These are phyloP conservation scores for Candolleomyces aberdarensis DNA, from an alignment of 768 basidiomycete species.

Conservation along the genomic window DNA sequence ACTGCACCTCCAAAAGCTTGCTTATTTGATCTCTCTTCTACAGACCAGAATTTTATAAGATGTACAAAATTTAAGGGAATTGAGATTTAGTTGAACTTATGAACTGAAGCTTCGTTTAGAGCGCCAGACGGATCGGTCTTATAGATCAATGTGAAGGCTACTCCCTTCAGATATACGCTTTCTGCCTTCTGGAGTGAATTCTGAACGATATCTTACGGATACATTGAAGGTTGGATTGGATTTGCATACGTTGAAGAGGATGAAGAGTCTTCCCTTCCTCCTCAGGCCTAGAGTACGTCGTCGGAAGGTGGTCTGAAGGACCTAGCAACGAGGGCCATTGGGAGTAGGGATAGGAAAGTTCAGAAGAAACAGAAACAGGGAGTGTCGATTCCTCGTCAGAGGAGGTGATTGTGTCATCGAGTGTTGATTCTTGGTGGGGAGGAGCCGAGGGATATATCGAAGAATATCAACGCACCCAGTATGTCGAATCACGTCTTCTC, in stretches of 20 bases:
- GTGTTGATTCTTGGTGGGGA: constrained; percentile 56
- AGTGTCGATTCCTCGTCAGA: constrained; percentile 79
- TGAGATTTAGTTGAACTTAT: not conserved
- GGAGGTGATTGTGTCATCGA: constrained; percentile 80
- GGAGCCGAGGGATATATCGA: constrained; percentile 43
- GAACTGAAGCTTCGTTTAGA: constrained; percentile 36
- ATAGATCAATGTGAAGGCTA: constrained; percentile 73
- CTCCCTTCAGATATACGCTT: constrained; percentile 50
- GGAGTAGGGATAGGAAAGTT: constrained; percentile 14
- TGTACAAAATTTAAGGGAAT: constrained; percentile 48
- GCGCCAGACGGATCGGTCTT: constrained; percentile 68
- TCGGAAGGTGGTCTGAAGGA: not conserved
- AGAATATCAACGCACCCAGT: constrained; percentile 11
- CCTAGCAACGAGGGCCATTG: not conserved
- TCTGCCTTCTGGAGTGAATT: constrained; percentile 30
- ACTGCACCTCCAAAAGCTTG: constrained; percentile 8
- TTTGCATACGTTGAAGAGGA: constrained; percentile 66
- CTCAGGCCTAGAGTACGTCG: not conserved
- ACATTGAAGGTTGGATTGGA: constrained; percentile 55
- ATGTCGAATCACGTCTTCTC: not conserved
- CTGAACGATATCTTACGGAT: constrained; percentile 32
- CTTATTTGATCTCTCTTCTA: constrained; percentile 15
- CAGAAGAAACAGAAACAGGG: constrained; percentile 44
- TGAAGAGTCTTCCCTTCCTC: constrained; percentile 43
- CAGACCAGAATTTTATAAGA: constrained; percentile 43